Percentiles rank a stretch among this genome's conserved stretches.
Evolutionary conservation across 441 rosid genomes (phyloP).

Genomic region (Macaranga tanarius): DNA sequence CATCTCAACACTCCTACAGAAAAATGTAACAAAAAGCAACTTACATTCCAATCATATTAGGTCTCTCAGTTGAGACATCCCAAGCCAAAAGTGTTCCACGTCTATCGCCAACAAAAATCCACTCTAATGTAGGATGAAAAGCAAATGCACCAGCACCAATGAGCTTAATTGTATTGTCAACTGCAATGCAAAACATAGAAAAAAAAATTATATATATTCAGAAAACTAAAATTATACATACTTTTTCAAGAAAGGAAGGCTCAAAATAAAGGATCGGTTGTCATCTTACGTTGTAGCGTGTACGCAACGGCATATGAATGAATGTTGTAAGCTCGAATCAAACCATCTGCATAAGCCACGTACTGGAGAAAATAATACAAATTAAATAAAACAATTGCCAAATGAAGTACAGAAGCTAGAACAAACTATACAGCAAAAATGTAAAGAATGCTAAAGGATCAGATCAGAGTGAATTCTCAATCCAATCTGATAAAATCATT

Average conservation of each 20-base stretch:
- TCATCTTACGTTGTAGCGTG: conserved; percentile 83
- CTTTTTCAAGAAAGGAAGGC: neutral
- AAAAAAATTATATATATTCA: conserved; percentile 6
- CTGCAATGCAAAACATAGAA: conserved; percentile 41
- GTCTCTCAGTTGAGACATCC: conserved; percentile 99
- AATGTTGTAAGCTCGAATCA: conserved; percentile 97
- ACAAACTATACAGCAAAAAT: conserved; percentile 8
- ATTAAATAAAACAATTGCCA: conserved; percentile 15
- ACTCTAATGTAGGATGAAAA: conserved; percentile 93
- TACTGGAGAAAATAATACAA: conserved; percentile 54
- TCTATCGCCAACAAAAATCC: conserved; percentile 99
- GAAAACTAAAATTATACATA: neutral
- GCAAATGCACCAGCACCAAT: conserved; percentile 96
- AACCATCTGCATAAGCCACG: conserved; percentile 99
- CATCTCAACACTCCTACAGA: neutral
- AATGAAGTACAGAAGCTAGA: conserved; percentile 17
- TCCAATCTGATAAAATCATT: neutral
- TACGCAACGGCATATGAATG: conserved; percentile 92
- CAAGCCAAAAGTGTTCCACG: conserved; percentile 96
- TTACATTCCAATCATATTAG: conserved; percentile 97
- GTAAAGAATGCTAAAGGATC: conserved; percentile 7
- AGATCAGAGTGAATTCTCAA: neutral
- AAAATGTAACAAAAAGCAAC: conserved; percentile 23
- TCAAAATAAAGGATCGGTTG: conserved; percentile 15
- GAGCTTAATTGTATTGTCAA: conserved; percentile 96